phyloP scores from a whole-genome alignment of 1,284 basidiomycete genomes.

The Irpex sp. region DNA sequence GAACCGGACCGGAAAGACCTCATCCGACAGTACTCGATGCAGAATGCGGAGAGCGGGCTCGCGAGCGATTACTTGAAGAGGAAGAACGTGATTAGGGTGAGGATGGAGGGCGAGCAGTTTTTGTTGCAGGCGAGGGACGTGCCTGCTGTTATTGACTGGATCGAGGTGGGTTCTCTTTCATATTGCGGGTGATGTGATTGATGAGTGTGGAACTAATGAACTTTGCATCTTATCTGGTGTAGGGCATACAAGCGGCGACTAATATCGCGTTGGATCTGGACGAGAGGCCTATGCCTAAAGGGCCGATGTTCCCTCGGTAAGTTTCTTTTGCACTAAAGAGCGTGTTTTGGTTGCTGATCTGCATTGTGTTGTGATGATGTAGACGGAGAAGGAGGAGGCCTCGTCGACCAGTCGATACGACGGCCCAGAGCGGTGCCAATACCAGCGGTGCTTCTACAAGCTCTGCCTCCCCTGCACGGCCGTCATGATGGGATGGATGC shows the following conservation, averaged over 20 bases:
- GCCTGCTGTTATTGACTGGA: conserved; percentile 89
- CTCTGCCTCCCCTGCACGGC: not conserved
- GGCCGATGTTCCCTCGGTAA: conserved; percentile 73
- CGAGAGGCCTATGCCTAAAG: conserved; percentile 84
- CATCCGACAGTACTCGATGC: conserved; percentile 74
- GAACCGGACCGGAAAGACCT: conserved; percentile 47
- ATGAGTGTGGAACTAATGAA: not conserved
- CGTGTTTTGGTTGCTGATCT: no score
- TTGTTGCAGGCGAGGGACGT: conserved; percentile 88
- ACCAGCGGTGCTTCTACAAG: not conserved
- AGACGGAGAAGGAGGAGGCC: conserved; percentile 16
- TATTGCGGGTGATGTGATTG: not conserved
- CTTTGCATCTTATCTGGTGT: conserved; percentile 1
- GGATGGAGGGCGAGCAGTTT: conserved; percentile 96
- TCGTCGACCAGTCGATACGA: conserved; percentile 7
- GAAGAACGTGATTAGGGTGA: conserved; percentile 90
- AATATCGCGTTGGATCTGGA: conserved; percentile 93
- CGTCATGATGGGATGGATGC: not conserved
- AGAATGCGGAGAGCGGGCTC: conserved; percentile 88
- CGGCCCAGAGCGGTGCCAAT: not conserved
- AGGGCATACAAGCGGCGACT: conserved; percentile 90
- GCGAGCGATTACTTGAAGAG: conserved; percentile 96
- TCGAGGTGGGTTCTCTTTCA: conserved; percentile 65
- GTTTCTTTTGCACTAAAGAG: no score
- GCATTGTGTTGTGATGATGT: no score